A percentile compares a stretch with the other conserved stretches of the same genome.
Evolutionary conservation across 345 rosid species (phyloP).

Genomic region (Euphorbia lathyris): DNA sequence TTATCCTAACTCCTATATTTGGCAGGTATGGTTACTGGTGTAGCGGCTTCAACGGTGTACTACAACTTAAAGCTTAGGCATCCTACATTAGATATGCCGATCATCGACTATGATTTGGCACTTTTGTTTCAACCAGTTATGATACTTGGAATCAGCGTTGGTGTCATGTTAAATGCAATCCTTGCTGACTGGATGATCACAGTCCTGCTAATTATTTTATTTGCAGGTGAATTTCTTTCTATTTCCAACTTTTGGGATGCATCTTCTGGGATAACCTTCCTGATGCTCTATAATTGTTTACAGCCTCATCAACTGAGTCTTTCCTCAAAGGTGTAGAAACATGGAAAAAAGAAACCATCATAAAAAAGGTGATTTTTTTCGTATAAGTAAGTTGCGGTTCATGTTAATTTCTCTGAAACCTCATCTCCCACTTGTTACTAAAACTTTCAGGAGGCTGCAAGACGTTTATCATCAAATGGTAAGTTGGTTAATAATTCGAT

Average conservation of each 20-base stretch:
- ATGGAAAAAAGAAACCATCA: conserved; percentile 49
- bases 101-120: conserved; percentile 53
- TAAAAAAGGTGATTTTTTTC: conserved; percentile 21
- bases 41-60: conserved; percentile 38
- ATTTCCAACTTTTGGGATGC: not conserved
- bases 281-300: not conserved
- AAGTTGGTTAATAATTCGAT: not conserved
- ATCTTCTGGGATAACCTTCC: not conserved
- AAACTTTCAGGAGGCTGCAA: conserved; percentile 35
- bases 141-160: conserved; percentile 48
- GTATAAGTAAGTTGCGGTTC: not conserved
- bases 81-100: conserved; percentile 44
- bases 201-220: conserved; percentile 38
- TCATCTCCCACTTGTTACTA: not conserved
- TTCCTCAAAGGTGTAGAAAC: conserved; percentile 50
- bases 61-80: conserved; percentile 43
- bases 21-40: conserved; percentile 51
- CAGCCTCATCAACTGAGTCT: conserved; percentile 42
- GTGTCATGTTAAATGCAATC: conserved; percentile 43
- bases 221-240: conserved; percentile 24
- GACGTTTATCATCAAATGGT: conserved; percentile 24
- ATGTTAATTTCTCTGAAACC: not conserved
- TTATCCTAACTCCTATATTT: not conserved
- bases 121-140: conserved; percentile 51
- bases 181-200: conserved; percentile 57